These are phyloP conservation scores for Anthracocystis panici-leucophaei DNA, from an alignment of 1,284 basidiomycete species.

Conservation along the genomic window DNA sequence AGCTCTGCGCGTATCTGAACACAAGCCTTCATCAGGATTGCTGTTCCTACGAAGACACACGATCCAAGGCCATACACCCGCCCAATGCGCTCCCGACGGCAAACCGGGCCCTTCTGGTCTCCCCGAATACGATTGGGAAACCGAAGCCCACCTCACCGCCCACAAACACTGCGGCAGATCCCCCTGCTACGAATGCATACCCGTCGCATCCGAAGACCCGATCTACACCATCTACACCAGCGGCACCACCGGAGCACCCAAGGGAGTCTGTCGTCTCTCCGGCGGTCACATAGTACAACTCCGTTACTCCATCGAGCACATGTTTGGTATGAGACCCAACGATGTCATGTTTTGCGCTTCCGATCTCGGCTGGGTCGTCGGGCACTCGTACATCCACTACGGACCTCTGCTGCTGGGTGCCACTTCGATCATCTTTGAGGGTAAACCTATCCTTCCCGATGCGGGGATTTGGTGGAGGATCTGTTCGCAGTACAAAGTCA, in stretches of 20 bases:
- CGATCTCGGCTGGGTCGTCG: conserved; percentile 59
- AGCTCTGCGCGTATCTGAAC: conserved; percentile 50
- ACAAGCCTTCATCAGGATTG: conserved; percentile 54
- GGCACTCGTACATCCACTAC: conserved; percentile 60
- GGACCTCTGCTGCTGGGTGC: conserved; percentile 62
- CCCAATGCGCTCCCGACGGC: conserved; percentile 24
- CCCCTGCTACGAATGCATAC: conserved; percentile 55
- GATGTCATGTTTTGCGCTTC: conserved; percentile 59
- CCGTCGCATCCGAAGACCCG: conserved; percentile 60
- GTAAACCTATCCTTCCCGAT: conserved; percentile 66
- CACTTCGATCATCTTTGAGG: conserved; percentile 64
- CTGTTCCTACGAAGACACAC: conserved; percentile 54
- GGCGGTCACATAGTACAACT: conserved; percentile 62
- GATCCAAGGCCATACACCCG: conserved; percentile 56
- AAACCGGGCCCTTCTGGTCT: conserved; percentile 28
- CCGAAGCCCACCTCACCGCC: conserved; percentile 38
- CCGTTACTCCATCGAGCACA: conserved; percentile 63
- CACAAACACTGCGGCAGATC: conserved; percentile 33
- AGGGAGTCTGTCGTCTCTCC: conserved; percentile 60
- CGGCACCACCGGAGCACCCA: conserved; percentile 64
- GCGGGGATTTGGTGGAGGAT: conserved; percentile 66
- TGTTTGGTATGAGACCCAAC: conserved; percentile 53
- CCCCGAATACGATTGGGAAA: conserved; percentile 61
- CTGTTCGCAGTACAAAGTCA: conserved; percentile 49
- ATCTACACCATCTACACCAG: conserved; percentile 59